phyloP scores from a whole-genome alignment of 306 rosid species.

The Dicorynia guianensis region DNA sequence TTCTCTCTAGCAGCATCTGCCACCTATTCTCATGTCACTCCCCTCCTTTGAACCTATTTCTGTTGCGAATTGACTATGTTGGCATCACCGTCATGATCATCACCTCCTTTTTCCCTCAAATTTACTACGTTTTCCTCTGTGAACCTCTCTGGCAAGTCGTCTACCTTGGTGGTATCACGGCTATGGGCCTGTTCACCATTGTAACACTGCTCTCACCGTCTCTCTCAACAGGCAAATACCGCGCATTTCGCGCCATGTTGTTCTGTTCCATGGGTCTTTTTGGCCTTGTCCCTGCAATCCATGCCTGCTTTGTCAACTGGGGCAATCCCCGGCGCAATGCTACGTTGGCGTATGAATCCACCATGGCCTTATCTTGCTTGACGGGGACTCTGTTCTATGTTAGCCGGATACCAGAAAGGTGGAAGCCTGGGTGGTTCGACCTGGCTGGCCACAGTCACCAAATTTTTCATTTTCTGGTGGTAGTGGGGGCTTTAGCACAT shows the following conservation, averaged over 20 bases:
- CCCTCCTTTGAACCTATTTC: conserved; percentile 57
- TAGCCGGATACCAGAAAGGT: conserved; percentile 81
- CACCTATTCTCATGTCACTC: conserved; percentile 96
- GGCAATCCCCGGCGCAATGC: conserved; percentile 70
- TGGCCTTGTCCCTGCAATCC: conserved; percentile 84
- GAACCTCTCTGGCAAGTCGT: conserved; percentile 82
- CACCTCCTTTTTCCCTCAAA: conserved; percentile 94
- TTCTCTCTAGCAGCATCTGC: conserved; percentile 88
- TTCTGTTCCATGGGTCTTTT: conserved; percentile 94
- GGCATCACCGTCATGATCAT: conserved; percentile 93
- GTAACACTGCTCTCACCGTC: conserved; percentile 68
- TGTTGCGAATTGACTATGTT: conserved; percentile 73
- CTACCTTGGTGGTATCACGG: conserved; percentile 83
- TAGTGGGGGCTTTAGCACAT: conserved; percentile 86
- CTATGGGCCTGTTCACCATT: conserved; percentile 83
- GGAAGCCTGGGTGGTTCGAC: conserved; percentile 92
- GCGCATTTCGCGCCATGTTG: conserved; percentile 71
- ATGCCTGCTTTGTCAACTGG: conserved; percentile 81
- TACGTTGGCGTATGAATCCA: conserved; percentile 67
- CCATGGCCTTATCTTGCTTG: conserved; percentile 82
- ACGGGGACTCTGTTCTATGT: conserved; percentile 79
- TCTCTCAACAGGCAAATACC: conserved; percentile 62
- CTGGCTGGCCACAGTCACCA: conserved; percentile 97
- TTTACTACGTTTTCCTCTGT: conserved; percentile 89
- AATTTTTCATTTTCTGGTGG: conserved; percentile 83